Evolutionary conservation across 2,329 filamentous ascomycete genomes (phyloP), one percentile per base, ranked within the genome.

Genomic region (Sporothrix humicola): DNA sequence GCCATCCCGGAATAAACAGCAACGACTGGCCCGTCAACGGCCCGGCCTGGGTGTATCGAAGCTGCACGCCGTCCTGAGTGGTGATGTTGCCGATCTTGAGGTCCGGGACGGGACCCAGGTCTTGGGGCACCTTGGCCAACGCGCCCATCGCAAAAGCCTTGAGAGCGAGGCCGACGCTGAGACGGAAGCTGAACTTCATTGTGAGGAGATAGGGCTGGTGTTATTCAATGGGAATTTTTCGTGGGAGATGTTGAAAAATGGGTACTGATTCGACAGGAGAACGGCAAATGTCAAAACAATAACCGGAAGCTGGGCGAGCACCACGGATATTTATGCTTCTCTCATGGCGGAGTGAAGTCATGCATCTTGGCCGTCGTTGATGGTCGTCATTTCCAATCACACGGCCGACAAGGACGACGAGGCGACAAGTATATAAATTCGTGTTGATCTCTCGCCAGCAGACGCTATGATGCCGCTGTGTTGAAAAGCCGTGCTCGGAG

Each of bases 31-130:
- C 23, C 12, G 56, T 59, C 23, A 59, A 4, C 26, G 23, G 56
- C 23, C 56, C 56, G 12, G 56, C 56, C 56, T 59, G 56, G 10
- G 56, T 59, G 23, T 37, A 59, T 13, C 56, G 56, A 26, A 59
- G 56, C 54, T 59, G 26, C 3, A 31, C 23, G 56, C 56, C 56
- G 3, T 59, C 26, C 12, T 31, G 56, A 13, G 56, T 37, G 1
- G 56, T 59, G 56, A 59, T 37, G 12, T 37, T 59, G 12, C 26
- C 56, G 15, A 37, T 59, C 23, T 56, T 56, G n/a, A 56, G 20
- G 54, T 56, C 54, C 20, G 54, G 54, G 54, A 59, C 26, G 23
- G 26, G 56, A 1, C 56, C 56, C 8, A 59, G 23, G 26, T 59
- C 56, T 37, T 59, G 56, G 5, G 12, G 10, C 10, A 37, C 56